Conservation (phyloP, 2,329 filamentous ascomycete genomes). For the Stagonosporopsis rhizophila region DNA sequence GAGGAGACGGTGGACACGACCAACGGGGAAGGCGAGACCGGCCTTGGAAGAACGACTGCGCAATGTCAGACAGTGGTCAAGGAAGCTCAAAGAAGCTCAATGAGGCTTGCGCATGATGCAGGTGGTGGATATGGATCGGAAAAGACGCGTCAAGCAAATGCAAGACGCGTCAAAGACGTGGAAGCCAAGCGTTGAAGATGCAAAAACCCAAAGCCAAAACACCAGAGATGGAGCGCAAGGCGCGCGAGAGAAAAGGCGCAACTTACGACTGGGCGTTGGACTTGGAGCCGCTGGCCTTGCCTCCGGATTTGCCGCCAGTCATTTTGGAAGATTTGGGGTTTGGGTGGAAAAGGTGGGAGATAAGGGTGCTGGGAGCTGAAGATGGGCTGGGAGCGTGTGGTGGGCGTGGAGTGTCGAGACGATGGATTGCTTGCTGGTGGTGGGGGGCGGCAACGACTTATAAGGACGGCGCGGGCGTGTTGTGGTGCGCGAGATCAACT, state of each 20-base stretch:
- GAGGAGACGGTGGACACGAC: conserved; percentile 98
- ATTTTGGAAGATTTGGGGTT: conserved; percentile 74
- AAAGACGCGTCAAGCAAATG: conserved; percentile 36
- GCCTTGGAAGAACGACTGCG: conserved; percentile 97
- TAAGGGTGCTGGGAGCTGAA: conserved; percentile 21
- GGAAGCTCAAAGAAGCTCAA: conserved; percentile 29
- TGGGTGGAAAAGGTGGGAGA: conserved; percentile 38
- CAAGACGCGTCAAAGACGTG: conserved; percentile 18
- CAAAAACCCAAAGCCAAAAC: conserved; percentile 13
- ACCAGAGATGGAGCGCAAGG: conserved; percentile 16
- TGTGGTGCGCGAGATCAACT: conserved; percentile 52
- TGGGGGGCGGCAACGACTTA: conserved; percentile 49
- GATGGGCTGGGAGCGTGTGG: conserved; percentile 35
- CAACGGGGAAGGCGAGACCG: conserved; percentile 97
- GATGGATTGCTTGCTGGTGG: conserved; percentile 51
- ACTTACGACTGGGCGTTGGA: conserved; percentile 93
- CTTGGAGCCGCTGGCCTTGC: conserved; percentile 99
- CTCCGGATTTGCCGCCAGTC: conserved; percentile 99
- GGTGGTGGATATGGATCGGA: conserved; percentile 24
- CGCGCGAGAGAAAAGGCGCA: conserved; percentile 17
- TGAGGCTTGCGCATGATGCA: conserved; percentile 19
- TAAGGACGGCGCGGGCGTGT: conserved; percentile 49
- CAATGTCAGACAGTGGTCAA: conserved; percentile 19
- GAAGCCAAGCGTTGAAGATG: conserved; percentile 1
- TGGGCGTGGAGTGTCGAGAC: conserved; percentile 44